Conservation (phyloP, 1,284 basidiomycete species). For the Anthracocystis panici-leucophaei region DNA sequence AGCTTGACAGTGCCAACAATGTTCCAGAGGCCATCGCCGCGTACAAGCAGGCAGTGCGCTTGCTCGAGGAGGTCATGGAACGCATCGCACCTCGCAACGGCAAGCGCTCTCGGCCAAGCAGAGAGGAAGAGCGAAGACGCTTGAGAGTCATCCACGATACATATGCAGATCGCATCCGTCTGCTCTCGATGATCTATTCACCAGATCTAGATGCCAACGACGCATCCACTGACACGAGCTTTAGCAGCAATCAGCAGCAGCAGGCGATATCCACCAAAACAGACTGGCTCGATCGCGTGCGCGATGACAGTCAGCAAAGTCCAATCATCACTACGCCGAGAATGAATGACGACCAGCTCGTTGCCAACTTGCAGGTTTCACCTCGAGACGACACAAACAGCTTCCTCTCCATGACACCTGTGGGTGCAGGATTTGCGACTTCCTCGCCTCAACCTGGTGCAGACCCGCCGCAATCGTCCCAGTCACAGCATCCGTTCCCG, state of each 20-base stretch:
- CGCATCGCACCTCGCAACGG: conserved; percentile 66
- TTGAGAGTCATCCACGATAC: conserved; percentile 71
- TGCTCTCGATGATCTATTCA: conserved; percentile 66
- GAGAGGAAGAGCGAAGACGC: conserved; percentile 69
- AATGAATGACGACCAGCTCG: conserved; percentile 9
- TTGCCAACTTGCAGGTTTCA: conserved; percentile 10
- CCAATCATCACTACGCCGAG: conserved; percentile 5
- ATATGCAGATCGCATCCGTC: conserved; percentile 69
- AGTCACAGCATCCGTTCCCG: conserved; percentile 24
- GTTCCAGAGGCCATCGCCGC: conserved; percentile 70
- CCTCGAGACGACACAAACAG: conserved; percentile 20
- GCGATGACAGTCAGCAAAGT: conserved; percentile 26
- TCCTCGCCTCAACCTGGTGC: conserved; percentile 3
- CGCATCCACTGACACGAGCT: conserved; percentile 24
- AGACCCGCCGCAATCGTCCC: neutral
- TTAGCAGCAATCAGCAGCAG: conserved; percentile 18
- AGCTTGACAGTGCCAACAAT: conserved; percentile 70
- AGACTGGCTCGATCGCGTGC: conserved; percentile 40
- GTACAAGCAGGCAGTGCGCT: conserved; percentile 69
- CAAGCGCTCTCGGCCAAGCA: conserved; percentile 55
- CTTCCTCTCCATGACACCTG: conserved; percentile 41
- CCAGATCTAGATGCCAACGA: conserved; percentile 24
- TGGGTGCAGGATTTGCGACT: conserved; percentile 14
- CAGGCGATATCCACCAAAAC: conserved; percentile 10
- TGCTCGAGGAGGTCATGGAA: conserved; percentile 71